Base-by-base conservation (phyloP, 257 asterid genomes). In the Buddleja alternifolia region DNA sequence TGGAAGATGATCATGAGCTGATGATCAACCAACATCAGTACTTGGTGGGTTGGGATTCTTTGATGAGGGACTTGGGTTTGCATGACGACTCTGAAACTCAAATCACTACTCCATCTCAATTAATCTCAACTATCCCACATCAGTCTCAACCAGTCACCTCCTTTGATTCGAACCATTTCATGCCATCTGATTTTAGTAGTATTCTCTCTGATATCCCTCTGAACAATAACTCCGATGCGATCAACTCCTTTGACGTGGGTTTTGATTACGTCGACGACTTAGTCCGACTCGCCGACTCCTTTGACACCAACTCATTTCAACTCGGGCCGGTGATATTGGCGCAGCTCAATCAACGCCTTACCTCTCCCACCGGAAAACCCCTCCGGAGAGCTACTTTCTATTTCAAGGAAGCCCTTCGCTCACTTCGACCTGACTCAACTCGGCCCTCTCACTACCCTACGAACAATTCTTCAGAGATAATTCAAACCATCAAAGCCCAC, bases 401-500 rank as follows among this genome's bases (percentile, higher is more conserved):
- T 73, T 89, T 94, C 96, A 94, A 94, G 82, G 95, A 91, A 82
- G 97, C 99, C 16, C 85, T 91, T 0, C 96, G 88, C 12, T 72
- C 87, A 10, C 86, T 89, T 83, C n/a, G n/a, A 83, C 93, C 2
- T n/a, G 90, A 88, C 54, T 82, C 96, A n/a, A 80, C 82, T 63
- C 77, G 84, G 32, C 58, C 76, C n/a, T n/a, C n/a, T n/a, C n/a
- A n/a, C n/a, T n/a, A n/a, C n/a, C n/a, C n/a, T n/a, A n/a, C n/a
- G n/a, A 3, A 60, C 74, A 74, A 61, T 36, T 78, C 92, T 2
- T 75, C 86, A 0, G 94, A 87, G 36, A 80, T 91, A 11, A 72
- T 94, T 7, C 92, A 94, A 16, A 83, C 85, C 36, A 91, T 94
- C 71, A 82, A 91, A 63, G 95, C 97, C 3, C 87, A 82, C 66